A percentile compares a stretch with the other conserved stretches of the same genome.
Evolutionary conservation across 768 basidiomycete genomes (phyloP).

Genomic region (Kwoniella pini): DNA sequence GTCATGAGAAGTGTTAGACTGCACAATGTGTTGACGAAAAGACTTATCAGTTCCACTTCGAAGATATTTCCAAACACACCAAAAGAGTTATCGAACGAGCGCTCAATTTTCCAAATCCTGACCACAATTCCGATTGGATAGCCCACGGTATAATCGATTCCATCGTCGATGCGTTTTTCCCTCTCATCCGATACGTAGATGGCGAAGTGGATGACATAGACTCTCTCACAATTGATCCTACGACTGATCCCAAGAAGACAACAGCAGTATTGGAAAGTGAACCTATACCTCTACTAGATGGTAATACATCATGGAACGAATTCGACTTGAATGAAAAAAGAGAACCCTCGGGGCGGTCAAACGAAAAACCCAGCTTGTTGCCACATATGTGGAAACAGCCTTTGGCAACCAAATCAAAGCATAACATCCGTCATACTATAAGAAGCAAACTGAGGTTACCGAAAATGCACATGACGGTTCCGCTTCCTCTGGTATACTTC

Average conservation of each 20-base stretch:
- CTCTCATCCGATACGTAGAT: conserved; percentile 73
- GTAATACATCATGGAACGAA: conserved; percentile 1
- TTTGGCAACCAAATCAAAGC: not conserved
- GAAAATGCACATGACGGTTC: conserved; percentile 4
- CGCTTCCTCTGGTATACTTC: conserved; percentile 31
- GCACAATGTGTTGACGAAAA: not conserved
- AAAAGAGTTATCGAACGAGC: conserved; percentile 73
- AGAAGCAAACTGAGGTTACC: not conserved
- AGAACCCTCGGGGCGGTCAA: not conserved
- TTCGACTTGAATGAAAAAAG: conserved; percentile 35
- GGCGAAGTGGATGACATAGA: conserved; percentile 78
- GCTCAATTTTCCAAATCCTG: conserved; percentile 60
- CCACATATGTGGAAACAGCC: conserved; percentile 11
- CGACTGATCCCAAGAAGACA: conserved; percentile 39
- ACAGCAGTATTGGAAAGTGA: conserved; percentile 16
- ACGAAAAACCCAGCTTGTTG: conserved; percentile 4
- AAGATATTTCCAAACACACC: conserved; percentile 83
- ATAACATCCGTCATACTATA: not conserved
- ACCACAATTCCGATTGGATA: conserved; percentile 69
- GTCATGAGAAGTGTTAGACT: conserved; percentile 18
- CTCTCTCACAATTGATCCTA: conserved; percentile 61
- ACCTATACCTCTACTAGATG: conserved; percentile 1
- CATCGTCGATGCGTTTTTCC: conserved; percentile 87
- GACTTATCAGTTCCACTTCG: conserved; percentile 75
- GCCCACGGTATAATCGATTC: conserved; percentile 90